Base-by-base conservation (phyloP, 306 rosid species). In the Begonia fuchsioides region DNA sequence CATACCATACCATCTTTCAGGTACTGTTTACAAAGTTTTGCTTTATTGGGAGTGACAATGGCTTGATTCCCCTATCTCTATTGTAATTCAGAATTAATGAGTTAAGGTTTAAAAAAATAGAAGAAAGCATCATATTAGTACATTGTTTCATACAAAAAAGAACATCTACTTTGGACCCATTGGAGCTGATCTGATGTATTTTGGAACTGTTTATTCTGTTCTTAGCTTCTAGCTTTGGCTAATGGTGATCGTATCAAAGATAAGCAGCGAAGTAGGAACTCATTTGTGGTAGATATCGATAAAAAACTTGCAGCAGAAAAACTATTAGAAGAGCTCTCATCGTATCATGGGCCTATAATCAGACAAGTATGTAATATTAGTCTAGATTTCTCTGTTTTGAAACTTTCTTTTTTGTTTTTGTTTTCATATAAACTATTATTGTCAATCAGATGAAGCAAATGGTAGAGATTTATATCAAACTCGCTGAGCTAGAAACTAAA, bases 391-490 rank as follows among this genome's bases (percentile, higher is more conserved):
- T 10, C 45, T 41, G 45, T 41, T 41, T 41, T 11, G 0, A 3
- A n/a, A n/a, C 0, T n/a, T 41, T 41, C n/a, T 41, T 41, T 13
- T 41, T 10, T 41, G 13, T 41, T 41, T 4, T 41, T 41, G n/a
- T 11, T 41, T 41, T 41, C 45, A 41, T 41, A 10, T n/a, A 41
- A 41, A 10, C 14, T 41, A 11, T 41, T n/a, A 10, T 41, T 41
- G 45, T 41, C 14, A 40, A 43, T 14, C 58, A 87, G 96, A 85
- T 76, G 79, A 83, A 73, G 65, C 93, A 81, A 74, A 78, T 87
- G 96, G 96, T 87, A 59, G 96, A 87, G 76, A 78, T 87, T 55
- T 87, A 87, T 67, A 83, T 87, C 71, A 83, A 66, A 72, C 96
- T 87, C 65, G 96, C 96, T 9, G 96, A 87, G 73, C 72, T 80